A percentile compares a stretch with the other conserved stretches of the same genome.
These are phyloP conservation scores for Friedmanniomyces simplex DNA, from an alignment of 495 filamentous ascomycete species.

Conservation along the genomic window DNA sequence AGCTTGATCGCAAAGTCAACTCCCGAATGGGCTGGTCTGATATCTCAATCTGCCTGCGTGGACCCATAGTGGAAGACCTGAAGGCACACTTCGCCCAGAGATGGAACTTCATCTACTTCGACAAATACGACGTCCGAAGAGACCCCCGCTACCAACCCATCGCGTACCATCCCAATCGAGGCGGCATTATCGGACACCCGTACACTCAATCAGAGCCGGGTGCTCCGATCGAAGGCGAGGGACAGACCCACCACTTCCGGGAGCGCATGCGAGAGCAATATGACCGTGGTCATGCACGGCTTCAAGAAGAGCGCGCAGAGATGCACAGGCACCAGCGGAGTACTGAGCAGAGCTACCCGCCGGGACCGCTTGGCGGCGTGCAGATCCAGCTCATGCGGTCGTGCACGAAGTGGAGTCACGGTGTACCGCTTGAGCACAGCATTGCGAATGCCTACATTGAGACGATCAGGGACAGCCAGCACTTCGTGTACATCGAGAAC, in stretches of 20 bases:
- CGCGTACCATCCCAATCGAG: constrained; percentile 5
- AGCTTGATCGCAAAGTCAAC: constrained; percentile 66
- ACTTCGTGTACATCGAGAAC: constrained; percentile 93
- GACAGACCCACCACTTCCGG: constrained; percentile 32
- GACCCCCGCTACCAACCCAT: constrained; percentile 45
- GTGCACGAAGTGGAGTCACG: constrained; percentile 47
- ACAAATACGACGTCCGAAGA: constrained; percentile 65
- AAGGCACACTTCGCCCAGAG: constrained; percentile 70
- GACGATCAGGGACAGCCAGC: constrained; percentile 65
- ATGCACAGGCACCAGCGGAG: constrained; percentile 13
- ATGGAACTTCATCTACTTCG: constrained; percentile 87
- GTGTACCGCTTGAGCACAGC: constrained; percentile 50
- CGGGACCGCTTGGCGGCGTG: constrained; percentile 37
- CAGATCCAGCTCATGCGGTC: constrained; percentile 60
- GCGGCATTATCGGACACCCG: constrained; percentile 15
- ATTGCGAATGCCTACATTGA: constrained; percentile 83
- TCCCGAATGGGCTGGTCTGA: constrained; percentile 95
- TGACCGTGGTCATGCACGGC: background rate
- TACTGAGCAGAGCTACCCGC: constrained; percentile 14
- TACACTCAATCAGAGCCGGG: constrained; percentile 14
- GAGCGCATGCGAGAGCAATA: constrained; percentile 17
- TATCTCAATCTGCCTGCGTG: constrained; percentile 69
- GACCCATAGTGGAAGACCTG: constrained; percentile 69
- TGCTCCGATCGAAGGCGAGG: constrained; percentile 23
- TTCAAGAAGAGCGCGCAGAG: constrained; percentile 21